Base-by-base conservation (phyloP, 805 yeast genomes). In the Myxozyma melibiosi region DNA sequence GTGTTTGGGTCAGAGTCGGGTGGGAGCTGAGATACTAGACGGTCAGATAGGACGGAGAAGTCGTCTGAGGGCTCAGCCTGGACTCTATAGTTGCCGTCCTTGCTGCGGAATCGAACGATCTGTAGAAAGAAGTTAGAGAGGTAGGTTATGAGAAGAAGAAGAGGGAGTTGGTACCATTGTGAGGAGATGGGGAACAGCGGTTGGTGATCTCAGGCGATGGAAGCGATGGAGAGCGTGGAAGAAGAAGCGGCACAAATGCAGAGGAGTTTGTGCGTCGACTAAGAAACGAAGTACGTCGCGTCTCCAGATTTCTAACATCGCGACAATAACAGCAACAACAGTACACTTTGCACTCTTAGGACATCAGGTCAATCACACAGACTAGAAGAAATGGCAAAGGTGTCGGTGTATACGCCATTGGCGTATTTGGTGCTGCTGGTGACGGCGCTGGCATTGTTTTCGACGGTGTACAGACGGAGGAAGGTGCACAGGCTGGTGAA, bases 61-160 rank as follows among this genome's bases (percentile, higher is more conserved):
- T 74, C 73, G 20, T 76, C 77, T 1, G 65, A 46, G 2, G 75
- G 72, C 25, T 81, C 82, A 28, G 80, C 82, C 25, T 74, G 69
- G 34, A 88, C 79, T 53, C 98, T 80, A 69, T 82, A 83, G 80
- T 84, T 85, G 7, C 98, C 98, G 64, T 88, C 87, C 67, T 82
- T 88, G 28, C 94, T 78, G 67, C 96, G 80, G 72, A 94, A 89
- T 67, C 99, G 77, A 22, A 87, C 74, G 64, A 91, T 81, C 90
- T 76, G 42, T 5, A 13, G 31, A n/a, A 7, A 22, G 45, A 5
- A 7, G 37, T 34, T 43, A 51, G 42, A 24, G 24, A 25, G 20
- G 39, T 4, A 24, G 2, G 9, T n/a, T 30, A 18, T 11, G 16
- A 4, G 25, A 22, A 3, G 14, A 25, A n/a, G 34, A 25, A 20